A percentile compares a stretch with the other conserved stretches of the same genome.
Conservation (phyloP, 306 rosid genomes). For the Cicer yamashitae region DNA sequence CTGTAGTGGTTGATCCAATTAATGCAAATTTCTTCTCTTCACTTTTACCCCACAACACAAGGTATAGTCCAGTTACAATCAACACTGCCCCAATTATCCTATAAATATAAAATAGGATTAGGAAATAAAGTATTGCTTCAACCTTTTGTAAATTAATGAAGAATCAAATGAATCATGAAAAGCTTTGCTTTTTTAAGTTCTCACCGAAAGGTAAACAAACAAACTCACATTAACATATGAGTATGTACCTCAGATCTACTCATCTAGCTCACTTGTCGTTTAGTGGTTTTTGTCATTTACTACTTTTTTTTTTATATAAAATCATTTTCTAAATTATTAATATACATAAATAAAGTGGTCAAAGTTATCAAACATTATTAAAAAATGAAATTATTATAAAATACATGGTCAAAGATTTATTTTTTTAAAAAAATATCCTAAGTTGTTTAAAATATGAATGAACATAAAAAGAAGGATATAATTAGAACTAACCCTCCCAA, state of each 20-base stretch:
- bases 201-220: conserved; percentile 46
- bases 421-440: no score
- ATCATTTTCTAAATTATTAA: no score
- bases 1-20: conserved; percentile 62
- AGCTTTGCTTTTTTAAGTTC: conserved; percentile 3
- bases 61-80: conserved; percentile 83
- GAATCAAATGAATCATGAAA: conserved; percentile 29
- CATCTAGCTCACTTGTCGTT: no score
- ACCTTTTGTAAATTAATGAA: conserved; percentile 31
- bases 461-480: no score
- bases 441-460: no score
- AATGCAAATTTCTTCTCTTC: conserved; percentile 78
- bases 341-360: no score
- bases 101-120: neutral
- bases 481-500: conserved; percentile 72
- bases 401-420: no score
- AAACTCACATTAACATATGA: neutral
- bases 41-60: conserved; percentile 93
- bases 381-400: no score
- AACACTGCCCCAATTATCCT: conserved; percentile 93
- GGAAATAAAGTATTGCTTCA: neutral
- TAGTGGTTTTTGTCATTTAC: no score
- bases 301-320: no score
- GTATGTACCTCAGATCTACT: no score
- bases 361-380: no score